Conservation (phyloP, 345 rosid species). For the Camelina laxa region DNA sequence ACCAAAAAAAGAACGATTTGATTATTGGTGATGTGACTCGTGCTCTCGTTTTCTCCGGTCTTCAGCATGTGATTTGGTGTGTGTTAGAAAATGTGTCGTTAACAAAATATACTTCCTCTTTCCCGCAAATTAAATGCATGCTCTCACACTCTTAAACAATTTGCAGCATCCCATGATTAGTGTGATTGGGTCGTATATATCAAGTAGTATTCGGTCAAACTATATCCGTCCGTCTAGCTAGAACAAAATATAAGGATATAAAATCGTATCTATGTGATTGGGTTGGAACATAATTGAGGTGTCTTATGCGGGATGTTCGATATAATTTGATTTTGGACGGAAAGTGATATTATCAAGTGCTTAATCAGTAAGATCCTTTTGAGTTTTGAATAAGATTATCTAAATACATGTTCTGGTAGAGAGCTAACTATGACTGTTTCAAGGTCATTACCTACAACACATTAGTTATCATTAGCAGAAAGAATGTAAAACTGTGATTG, state of each 20-base stretch:
- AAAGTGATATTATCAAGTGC: conserved; percentile 6
- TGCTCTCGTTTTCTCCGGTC: conserved; percentile 22
- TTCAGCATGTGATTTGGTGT: conserved; percentile 38
- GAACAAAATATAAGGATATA: neutral
- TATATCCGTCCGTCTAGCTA: conserved; percentile 2
- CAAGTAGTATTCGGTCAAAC: conserved; percentile 28
- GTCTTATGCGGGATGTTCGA: neutral
- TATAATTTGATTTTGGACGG: conserved; percentile 7
- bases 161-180: conserved; percentile 27
- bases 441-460: neutral
- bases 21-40: conserved; percentile 35
- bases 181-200: conserved; percentile 24
- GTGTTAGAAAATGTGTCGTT: conserved; percentile 32
- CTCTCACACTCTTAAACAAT: conserved; percentile 1
- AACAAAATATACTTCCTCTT: conserved; percentile 8
- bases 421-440: neutral
- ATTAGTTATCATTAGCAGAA: neutral
- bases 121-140: neutral
- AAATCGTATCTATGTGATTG: conserved; percentile 6
- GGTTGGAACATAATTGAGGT: conserved; percentile 26
- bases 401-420: conserved; percentile 13
- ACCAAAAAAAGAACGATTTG: neutral
- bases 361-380: conserved; percentile 12
- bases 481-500: neutral
- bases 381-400: neutral